phyloP scores from a whole-genome alignment of 192 early-diverging fungal species.

The Backusella sp. region DNA sequence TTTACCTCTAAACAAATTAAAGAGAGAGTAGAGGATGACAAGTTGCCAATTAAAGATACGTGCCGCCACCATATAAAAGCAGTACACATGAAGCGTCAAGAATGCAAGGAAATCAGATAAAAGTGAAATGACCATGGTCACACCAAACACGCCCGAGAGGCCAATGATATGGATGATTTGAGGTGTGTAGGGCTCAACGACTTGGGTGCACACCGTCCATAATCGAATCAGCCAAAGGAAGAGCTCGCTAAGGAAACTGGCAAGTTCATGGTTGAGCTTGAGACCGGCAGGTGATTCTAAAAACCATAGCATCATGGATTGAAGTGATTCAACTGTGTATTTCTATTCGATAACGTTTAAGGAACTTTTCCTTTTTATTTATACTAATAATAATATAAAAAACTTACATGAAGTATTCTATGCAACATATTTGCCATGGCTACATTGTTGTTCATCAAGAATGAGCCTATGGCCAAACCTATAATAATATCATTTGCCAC shows the following conservation, averaged over 20 bases:
- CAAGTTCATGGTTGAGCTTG: constrained; percentile 92
- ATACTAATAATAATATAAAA: background rate
- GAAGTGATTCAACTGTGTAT: constrained; percentile 69
- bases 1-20: constrained; percentile 92
- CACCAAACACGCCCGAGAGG: constrained; percentile 75
- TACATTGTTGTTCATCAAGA: constrained; percentile 62
- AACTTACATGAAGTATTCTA: constrained; percentile 44
- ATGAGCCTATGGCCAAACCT: constrained; percentile 74
- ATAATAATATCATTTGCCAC: constrained; percentile 91
- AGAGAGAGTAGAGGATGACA: constrained; percentile 78
- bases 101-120: constrained; percentile 82
- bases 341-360: constrained; percentile 29
- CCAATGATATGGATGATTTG: constrained; percentile 70
- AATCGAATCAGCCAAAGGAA: constrained; percentile 85
- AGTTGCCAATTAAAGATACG: constrained; percentile 95
- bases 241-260: constrained; percentile 85
- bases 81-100: constrained; percentile 87
- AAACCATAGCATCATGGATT: constrained; percentile 84
- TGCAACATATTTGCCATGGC: constrained; percentile 55
- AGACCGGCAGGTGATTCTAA: constrained; percentile 91
- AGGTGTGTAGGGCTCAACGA: constrained; percentile 53
- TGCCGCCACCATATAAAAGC: constrained; percentile 94
- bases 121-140: constrained; percentile 81
- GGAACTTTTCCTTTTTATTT: background rate
- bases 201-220: constrained; percentile 69